Percentiles rank a stretch among this genome's conserved stretches.
Conservation (phyloP, 768 basidiomycete species). For the Megacollybia marginata region DNA sequence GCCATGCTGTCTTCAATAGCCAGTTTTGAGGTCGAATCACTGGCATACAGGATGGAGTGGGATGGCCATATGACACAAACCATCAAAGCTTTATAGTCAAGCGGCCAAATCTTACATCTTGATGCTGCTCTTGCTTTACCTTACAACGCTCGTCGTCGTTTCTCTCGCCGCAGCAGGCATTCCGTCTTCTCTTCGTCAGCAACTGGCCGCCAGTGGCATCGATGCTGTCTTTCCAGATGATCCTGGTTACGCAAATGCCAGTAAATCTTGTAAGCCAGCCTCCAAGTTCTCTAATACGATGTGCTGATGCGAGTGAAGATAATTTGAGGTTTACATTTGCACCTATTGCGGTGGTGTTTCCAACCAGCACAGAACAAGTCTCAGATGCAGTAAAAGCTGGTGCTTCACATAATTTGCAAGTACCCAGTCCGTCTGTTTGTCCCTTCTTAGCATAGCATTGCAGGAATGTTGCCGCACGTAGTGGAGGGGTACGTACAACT, state of each 20-base stretch:
- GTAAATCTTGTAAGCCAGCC: constrained; percentile 12
- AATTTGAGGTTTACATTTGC: constrained; percentile 15
- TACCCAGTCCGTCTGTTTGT: too few relatives aligned
- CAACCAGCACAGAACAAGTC: constrained; percentile 10
- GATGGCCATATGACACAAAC: too few relatives aligned
- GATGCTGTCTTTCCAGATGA: constrained; percentile 13
- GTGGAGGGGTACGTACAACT: constrained; percentile 13
- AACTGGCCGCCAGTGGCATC: constrained; percentile 3
- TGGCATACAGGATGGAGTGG: too few relatives aligned
- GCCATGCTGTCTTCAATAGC: too few relatives aligned
- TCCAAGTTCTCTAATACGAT: not conserved
- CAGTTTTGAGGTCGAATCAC: too few relatives aligned
- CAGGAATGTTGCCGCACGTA: constrained; percentile 12
- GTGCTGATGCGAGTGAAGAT: constrained; percentile 1
- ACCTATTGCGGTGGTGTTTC: constrained; percentile 15
- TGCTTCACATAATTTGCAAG: constrained; percentile 6
- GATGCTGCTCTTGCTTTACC: too few relatives aligned
- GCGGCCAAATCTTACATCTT: too few relatives aligned
- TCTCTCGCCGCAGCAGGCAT: too few relatives aligned
- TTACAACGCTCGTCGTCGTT: too few relatives aligned
- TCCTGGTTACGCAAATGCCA: constrained; percentile 14
- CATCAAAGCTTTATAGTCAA: too few relatives aligned
- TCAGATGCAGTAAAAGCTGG: constrained; percentile 13
- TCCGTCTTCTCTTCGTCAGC: too few relatives aligned
- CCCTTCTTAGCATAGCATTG: too few relatives aligned